These are phyloP conservation scores for Polysphondylium violaceum DNA, from an alignment of 78 protist species.

Conservation along the genomic window DNA sequence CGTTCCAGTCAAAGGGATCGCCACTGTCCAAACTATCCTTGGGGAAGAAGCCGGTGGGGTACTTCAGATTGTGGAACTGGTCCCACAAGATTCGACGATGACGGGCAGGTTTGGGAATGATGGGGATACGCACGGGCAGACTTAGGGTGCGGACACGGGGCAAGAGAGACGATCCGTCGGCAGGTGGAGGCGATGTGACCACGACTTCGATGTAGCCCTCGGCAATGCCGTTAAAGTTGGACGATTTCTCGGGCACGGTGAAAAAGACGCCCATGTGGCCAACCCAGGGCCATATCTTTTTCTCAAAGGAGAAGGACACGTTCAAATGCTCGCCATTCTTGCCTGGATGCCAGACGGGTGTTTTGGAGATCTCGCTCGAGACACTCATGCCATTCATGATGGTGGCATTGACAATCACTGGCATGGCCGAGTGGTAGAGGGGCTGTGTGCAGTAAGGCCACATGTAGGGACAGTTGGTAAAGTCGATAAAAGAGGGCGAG, in stretches of 20 bases:
- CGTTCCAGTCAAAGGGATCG: constrained; percentile 97
- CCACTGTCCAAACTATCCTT: constrained; percentile 84
- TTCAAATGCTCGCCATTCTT: constrained; percentile 67
- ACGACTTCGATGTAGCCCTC: constrained; percentile 65
- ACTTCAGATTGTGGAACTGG: constrained; percentile 90
- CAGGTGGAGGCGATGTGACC: constrained; percentile 16
- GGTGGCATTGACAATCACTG: constrained; percentile 90
- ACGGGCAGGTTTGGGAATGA: constrained; percentile 93
- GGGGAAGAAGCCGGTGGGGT: constrained; percentile 95
- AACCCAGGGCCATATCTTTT: constrained; percentile 92
- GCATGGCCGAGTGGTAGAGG: constrained; percentile 78
- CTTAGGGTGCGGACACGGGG: not conserved
- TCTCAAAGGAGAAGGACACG: constrained; percentile 16
- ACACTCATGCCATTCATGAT: constrained; percentile 87
- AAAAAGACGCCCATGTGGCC: constrained; percentile 88
- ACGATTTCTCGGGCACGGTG: constrained; percentile 38
- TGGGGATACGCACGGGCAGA: constrained; percentile 66
- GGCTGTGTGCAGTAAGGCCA: constrained; percentile 98
- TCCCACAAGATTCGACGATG: constrained; percentile 94
- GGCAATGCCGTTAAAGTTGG: constrained; percentile 59
- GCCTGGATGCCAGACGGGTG: constrained; percentile 42
- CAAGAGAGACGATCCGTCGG: not conserved
- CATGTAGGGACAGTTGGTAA: constrained; percentile 86
- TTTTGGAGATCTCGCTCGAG: constrained; percentile 26
- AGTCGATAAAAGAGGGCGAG: constrained; percentile 80